Base-by-base conservation (phyloP, 768 basidiomycete genomes). In the Macrolepiota dolichaula region DNA sequence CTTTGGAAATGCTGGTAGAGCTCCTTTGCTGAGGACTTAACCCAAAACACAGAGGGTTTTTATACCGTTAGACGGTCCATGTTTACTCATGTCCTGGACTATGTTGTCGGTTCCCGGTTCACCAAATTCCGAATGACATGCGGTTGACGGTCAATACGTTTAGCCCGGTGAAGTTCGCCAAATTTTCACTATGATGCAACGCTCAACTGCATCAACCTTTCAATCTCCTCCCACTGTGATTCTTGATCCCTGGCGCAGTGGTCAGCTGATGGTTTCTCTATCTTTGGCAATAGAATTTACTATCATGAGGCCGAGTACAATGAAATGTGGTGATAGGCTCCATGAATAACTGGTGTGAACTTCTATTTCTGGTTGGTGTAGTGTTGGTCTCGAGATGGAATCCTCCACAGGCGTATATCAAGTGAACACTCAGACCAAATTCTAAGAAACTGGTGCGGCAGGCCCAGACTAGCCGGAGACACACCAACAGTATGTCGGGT, bases 21-120 rank as follows among this genome's bases (percentile, higher is more conserved):
- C 37, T 62, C 63, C 62, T 67, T 66, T 46, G 62, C 65, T 69
- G 68, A 64, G 59, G 64, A 51, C 44, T 55, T 13, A 44, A 24
- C 25, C 10, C 27, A 17, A 9, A 62, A 35, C 7, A 12, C 27
- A 15, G 9, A 35, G 36, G 25, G 52, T 60, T 66, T 68, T 71
- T 53, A 52, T 51, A 60, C 37, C 3, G 4, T 35, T 29, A 12
- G 22, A 15, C 38, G 12, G 22, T 6, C 47, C 25, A 24, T 27
- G 19, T 49, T 24, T 13, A 10, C 11, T 49, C 19, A 19, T 44
- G 19, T 6, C 19, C 19, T 3, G n/a, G 4, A 44, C 3, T 44
- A 9, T 15, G 17, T 40, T 17, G 17, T 19, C n/a, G 17, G 19
- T 7, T 7, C 29, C 7, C 29, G 29, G 29, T 32, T 32, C 29